A percentile compares a stretch with the other conserved stretches of the same genome.
Evolutionary conservation across 495 filamentous ascomycete genomes (phyloP).

Genomic region (Hypomontagnella monticulosa): DNA sequence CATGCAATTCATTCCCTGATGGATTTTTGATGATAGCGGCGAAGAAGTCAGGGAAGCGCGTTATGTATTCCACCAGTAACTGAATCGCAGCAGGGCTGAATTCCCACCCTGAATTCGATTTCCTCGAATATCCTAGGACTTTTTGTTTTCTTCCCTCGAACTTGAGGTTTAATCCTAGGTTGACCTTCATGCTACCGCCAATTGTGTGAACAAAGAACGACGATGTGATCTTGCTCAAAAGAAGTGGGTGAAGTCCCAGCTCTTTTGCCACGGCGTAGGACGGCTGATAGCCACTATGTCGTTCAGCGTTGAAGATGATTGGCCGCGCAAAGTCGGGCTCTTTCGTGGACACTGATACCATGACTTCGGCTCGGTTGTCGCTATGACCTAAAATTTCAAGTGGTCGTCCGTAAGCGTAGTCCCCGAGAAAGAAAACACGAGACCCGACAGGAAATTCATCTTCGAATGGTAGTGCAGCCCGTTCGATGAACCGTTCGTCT

Average conservation of each 20-base stretch:
- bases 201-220: conserved; percentile 85
- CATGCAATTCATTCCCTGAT: conserved; percentile 57
- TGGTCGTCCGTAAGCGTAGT: conserved; percentile 91
- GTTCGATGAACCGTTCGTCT: conserved; percentile 92
- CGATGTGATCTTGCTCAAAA: conserved; percentile 94
- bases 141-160: conserved; percentile 96
- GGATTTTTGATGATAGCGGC: conserved; percentile 78
- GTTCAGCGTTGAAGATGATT: conserved; percentile 73
- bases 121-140: conserved; percentile 93
- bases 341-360: conserved; percentile 72
- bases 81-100: conserved; percentile 86
- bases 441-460: conserved; percentile 89
- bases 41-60: conserved; percentile 93
- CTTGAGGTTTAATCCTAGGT: conserved; percentile 95
- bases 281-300: conserved; percentile 77
- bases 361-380: conserved; percentile 76
- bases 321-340: conserved; percentile 83
- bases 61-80: conserved; percentile 88
- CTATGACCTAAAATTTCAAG: conserved; percentile 81
- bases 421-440: conserved; percentile 93
- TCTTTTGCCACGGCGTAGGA: conserved; percentile 86
- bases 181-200: conserved; percentile 73
- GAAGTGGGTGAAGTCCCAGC: conserved; percentile 82
- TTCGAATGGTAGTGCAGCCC: conserved; percentile 82
- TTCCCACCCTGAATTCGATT: conserved; percentile 87